These are phyloP conservation scores for Tulasnella sp. DNA, from an alignment of 768 basidiomycete species.

Conservation along the genomic window DNA sequence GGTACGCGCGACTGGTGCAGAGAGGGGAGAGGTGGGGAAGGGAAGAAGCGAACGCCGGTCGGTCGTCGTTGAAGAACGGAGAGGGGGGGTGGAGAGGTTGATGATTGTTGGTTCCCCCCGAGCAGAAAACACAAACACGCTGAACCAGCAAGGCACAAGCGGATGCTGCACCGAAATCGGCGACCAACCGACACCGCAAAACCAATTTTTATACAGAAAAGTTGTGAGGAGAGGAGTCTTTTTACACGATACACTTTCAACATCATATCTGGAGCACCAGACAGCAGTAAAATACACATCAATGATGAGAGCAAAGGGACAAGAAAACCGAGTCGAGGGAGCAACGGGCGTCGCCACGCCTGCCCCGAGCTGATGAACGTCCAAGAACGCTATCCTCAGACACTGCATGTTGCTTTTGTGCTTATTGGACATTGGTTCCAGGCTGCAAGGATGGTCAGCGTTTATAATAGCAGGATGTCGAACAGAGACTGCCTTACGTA, in stretches of 20 bases:
- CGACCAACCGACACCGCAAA: background rate
- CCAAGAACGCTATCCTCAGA: background rate
- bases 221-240: background rate
- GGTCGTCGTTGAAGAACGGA: background rate
- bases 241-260: background rate
- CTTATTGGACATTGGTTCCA: background rate
- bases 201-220: background rate
- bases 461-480: background rate
- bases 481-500: constrained; percentile 4
- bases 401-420: background rate
- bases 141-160: background rate
- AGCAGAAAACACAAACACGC: background rate
- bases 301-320: background rate
- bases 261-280: background rate
- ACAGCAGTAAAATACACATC: background rate
- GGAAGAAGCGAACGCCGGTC: background rate
- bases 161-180: background rate
- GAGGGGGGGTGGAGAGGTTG: background rate
- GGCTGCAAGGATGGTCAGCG: background rate
- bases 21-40: background rate
- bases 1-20: background rate
- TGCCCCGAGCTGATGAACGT: background rate
- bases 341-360: too few species aligned
- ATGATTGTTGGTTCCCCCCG: background rate
- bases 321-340: background rate